These are phyloP conservation scores for Penicillium sp. DNA, from an alignment of 2,329 filamentous ascomycete genomes.

Conservation along the genomic window DNA sequence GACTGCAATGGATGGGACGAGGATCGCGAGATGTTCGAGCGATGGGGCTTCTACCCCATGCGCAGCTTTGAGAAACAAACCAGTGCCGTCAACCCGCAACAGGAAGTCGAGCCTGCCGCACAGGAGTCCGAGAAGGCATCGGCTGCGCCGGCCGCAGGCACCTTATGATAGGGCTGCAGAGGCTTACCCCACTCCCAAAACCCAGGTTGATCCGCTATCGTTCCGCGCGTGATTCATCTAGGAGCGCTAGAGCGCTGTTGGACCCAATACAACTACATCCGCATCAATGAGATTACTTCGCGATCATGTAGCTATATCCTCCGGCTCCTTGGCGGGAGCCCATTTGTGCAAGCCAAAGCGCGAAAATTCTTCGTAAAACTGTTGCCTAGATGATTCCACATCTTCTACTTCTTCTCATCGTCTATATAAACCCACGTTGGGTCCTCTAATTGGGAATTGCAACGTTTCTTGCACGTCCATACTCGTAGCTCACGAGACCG, in stretches of 20 bases:
- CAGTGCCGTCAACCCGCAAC: slow-evolving; percentile 9
- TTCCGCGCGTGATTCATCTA: neutral
- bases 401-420: neutral
- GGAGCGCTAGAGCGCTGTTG: slow-evolving; percentile 1
- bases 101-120: slow-evolving; percentile 5
- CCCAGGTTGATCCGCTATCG: slow-evolving; percentile 2
- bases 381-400: slow-evolving; percentile 15
- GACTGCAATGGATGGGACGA: slow-evolving; percentile 91
- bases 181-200: slow-evolving; percentile 3
- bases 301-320: slow-evolving; percentile 13
- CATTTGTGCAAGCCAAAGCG: neutral
- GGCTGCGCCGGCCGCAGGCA: slow-evolving; percentile 38
- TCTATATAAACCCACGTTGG: slow-evolving; percentile 11
- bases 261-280: slow-evolving; percentile 10
- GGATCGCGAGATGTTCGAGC: slow-evolving; percentile 80
- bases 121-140: slow-evolving; percentile 20
- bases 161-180: slow-evolving; percentile 24
- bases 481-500: neutral
- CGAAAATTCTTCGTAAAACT: slow-evolving; percentile 7
- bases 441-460: neutral
- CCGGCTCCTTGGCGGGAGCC: slow-evolving; percentile 14
- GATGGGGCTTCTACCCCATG: slow-evolving; percentile 85
- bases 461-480: neutral
- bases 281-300: slow-evolving; percentile 10
- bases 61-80: slow-evolving; percentile 54